phyloP scores from a whole-genome alignment of 768 basidiomycete genomes.

The Gloeophyllum trabeum region DNA sequence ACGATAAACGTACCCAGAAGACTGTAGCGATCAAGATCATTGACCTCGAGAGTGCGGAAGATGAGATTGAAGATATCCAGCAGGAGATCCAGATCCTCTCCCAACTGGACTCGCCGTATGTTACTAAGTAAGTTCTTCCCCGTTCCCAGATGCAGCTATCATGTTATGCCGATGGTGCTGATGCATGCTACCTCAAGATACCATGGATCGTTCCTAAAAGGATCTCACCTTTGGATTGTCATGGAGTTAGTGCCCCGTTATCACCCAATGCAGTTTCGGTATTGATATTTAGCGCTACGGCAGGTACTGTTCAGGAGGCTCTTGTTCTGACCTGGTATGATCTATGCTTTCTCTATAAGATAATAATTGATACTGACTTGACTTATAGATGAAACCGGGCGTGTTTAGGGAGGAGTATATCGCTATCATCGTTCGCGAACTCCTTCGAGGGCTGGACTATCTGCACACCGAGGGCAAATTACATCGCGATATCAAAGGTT shows the following conservation, averaged over 20 bases:
- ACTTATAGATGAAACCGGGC: constrained; percentile 88
- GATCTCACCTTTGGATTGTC: constrained; percentile 96
- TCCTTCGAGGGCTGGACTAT: constrained; percentile 88
- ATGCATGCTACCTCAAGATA: constrained; percentile 60
- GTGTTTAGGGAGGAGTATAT: constrained; percentile 98
- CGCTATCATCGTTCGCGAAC: constrained; percentile 89
- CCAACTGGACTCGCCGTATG: constrained; percentile 90
- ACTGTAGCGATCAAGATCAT: constrained; percentile 99
- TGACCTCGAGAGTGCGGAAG: constrained; percentile 96
- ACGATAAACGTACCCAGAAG: constrained; percentile 90
- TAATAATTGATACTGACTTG: no score
- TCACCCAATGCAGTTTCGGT: constrained; percentile 5
- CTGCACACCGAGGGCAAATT: constrained; percentile 93
- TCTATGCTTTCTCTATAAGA: constrained; percentile 1
- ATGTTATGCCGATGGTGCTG: no score
- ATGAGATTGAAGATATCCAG: constrained; percentile 99
- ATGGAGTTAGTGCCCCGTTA: constrained; percentile 63
- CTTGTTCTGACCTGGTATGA: constrained; percentile 64
- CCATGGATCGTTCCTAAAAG: constrained; percentile 93
- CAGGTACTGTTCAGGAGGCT: constrained; percentile 96
- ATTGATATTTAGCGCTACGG: neutral
- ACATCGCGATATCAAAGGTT: constrained; percentile 99
- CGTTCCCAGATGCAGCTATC: no score
- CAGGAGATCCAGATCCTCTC: constrained; percentile 98
- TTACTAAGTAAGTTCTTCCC: constrained; percentile 77